These are phyloP conservation scores for Coccomyxa sp. DNA, from an alignment of 139 green algal genomes.

Conservation along the genomic window DNA sequence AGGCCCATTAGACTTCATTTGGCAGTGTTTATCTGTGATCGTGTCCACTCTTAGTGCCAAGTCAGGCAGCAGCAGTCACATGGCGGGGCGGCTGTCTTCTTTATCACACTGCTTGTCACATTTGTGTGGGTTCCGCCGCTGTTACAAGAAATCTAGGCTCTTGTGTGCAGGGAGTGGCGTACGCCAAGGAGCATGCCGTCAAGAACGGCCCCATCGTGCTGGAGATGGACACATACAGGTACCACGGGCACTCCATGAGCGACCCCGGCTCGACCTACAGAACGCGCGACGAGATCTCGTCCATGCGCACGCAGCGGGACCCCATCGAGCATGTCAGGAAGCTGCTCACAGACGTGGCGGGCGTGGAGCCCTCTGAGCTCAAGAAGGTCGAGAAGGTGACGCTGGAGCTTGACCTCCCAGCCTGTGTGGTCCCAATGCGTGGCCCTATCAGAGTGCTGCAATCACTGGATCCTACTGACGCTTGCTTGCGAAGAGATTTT, in stretches of 20 bases:
- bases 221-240: conserved; percentile 99
- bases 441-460: too few relatives aligned
- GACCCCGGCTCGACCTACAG: conserved; percentile 97
- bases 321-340: conserved; percentile 86
- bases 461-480: too few relatives aligned
- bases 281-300: conserved; percentile 92
- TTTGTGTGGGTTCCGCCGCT: too few relatives aligned
- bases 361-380: conserved; percentile 47
- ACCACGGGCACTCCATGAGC: conserved; percentile 99
- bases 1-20: too few relatives aligned
- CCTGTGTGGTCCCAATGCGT: too few relatives aligned
- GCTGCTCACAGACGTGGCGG: conserved; percentile 67
- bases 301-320: conserved; percentile 84
- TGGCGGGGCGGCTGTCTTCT: too few relatives aligned
- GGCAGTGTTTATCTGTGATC: too few relatives aligned
- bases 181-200: conserved; percentile 85
- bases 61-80: too few relatives aligned
- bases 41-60: too few relatives aligned
- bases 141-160: too few relatives aligned
- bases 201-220: conserved; percentile 90
- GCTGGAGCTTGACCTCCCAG: not conserved
- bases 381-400: conserved; percentile 71
- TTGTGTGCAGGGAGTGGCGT: conserved; percentile 62
- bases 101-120: too few relatives aligned
- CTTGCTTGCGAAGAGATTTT: too few relatives aligned